Percentiles rank a stretch among this genome's conserved stretches.
Evolutionary conservation across 2,329 filamentous ascomycete species (phyloP).

Genomic region (Ophiobolus disseminans): DNA sequence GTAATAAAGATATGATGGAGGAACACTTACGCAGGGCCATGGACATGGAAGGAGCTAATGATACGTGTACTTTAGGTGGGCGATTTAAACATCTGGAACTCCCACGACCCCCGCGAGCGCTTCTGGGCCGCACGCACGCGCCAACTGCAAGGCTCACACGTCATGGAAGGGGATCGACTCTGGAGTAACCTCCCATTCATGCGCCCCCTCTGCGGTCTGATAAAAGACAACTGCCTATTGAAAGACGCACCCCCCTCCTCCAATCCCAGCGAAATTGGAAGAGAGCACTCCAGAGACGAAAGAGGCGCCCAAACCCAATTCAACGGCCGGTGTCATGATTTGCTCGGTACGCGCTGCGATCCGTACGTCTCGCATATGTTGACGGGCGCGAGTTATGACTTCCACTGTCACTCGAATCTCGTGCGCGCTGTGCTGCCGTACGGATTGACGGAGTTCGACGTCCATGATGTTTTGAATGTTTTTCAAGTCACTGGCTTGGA

Average conservation of each 20-base stretch:
- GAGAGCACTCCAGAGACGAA: conserved; percentile 54
- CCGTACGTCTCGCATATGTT: conserved; percentile 81
- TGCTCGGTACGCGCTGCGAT: conserved; percentile 83
- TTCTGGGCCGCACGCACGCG: conserved; percentile 84
- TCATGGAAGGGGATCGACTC: conserved; percentile 73
- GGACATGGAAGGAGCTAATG: neutral
- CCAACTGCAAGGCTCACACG: conserved; percentile 79
- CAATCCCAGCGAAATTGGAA: conserved; percentile 49
- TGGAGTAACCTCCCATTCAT: conserved; percentile 82
- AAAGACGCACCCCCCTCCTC: conserved; percentile 44
- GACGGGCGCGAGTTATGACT: conserved; percentile 74
- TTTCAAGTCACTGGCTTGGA: conserved; percentile 86
- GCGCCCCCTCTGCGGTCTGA: conserved; percentile 74
- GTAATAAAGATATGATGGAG: too few relatives aligned
- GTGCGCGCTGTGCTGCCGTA: conserved; percentile 73
- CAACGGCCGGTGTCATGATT: conserved; percentile 75
- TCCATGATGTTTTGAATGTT: conserved; percentile 85
- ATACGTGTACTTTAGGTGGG: conserved; percentile 56
- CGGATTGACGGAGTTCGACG: conserved; percentile 73
- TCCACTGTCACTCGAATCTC: conserved; percentile 84
- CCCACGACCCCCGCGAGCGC: conserved; percentile 75
- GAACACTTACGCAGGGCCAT: neutral
- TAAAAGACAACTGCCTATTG: conserved; percentile 65
- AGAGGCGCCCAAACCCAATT: conserved; percentile 59
- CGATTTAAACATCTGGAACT: conserved; percentile 83